phyloP scores from a whole-genome alignment of 1,139 yeast species.

The Hansenula lynferdii region DNA sequence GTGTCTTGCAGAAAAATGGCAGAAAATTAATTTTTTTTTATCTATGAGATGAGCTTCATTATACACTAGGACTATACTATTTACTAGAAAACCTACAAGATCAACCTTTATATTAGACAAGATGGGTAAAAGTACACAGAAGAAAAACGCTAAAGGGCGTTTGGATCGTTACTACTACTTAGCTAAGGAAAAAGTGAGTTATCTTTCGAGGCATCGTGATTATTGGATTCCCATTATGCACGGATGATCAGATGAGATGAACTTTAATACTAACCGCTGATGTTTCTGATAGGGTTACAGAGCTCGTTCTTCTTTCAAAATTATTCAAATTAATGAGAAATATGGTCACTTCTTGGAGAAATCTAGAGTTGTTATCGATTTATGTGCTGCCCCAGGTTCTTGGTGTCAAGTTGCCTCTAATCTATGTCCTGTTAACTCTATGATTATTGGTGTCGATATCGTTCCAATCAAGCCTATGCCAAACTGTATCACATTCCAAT shows the following conservation, averaged over 20 bases:
- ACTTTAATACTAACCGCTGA: too few relatives aligned
- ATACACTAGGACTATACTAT: too few relatives aligned
- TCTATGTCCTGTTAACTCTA: slow-evolving; percentile 85
- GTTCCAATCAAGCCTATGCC: slow-evolving; percentile 96
- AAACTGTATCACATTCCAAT: slow-evolving; percentile 88
- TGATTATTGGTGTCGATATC: slow-evolving; percentile 96
- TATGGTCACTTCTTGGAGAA: slow-evolving; percentile 93
- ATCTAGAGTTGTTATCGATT: slow-evolving; percentile 95
- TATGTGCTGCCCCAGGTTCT: slow-evolving; percentile 99
- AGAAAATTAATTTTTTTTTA: slow-evolving; percentile 3
- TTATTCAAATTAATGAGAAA: slow-evolving; percentile 92
- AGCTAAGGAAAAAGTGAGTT: slow-evolving; percentile 80
- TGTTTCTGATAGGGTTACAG: slow-evolving; percentile 62
- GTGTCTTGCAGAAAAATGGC: too few relatives aligned
- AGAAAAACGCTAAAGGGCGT: slow-evolving; percentile 98
- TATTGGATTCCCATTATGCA: too few relatives aligned
- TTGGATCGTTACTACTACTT: slow-evolving; percentile 93
- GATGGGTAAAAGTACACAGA: slow-evolving; percentile 88
- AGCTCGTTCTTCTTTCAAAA: slow-evolving; percentile 97
- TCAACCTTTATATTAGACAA: too few relatives aligned
- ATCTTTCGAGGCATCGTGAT: too few relatives aligned
- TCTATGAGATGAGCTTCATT: slow-evolving; percentile 2
- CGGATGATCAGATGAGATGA: too few relatives aligned
- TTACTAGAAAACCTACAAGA: too few relatives aligned
- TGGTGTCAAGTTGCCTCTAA: slow-evolving; percentile 99